Evolutionary conservation across 2,329 filamentous ascomycete genomes (phyloP), one percentile per base, ranked within the genome.

Genomic region (Phyllachora maydis): DNA sequence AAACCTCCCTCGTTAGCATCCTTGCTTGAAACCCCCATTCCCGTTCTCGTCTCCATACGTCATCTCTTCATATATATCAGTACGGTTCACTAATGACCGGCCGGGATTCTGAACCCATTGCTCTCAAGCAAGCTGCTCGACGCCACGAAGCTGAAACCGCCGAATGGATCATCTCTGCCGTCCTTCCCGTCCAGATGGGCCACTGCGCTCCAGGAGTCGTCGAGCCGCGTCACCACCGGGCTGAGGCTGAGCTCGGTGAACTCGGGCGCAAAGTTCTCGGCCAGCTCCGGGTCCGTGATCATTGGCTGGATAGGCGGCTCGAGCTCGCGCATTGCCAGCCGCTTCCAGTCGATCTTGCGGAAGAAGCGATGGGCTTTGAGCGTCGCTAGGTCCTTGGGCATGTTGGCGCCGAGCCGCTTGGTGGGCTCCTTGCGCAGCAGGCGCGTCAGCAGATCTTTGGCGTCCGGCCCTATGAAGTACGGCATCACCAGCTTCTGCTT

Each of bases 341-440:
- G 74, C 49, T 70, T 73, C 88, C 88, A 98, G 51, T 98, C 73
- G 39, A 98, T 90, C 54, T 81, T 88, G 41, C 78, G 70, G 64
- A 98, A 98, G 59, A 98, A 98, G 7, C 88, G 69, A 43, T 98
- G 88, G 32, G 72, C 71, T 59, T 91, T 91, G 51, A 98, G 76
- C 1, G 61, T 72, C 26, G 65, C 58, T 23, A 98, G 54, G 35
- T 98, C 88, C 49, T 83, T 85, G 20, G 77, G 74, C 70, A 90
- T 91, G 43, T 76, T 73, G 28, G 70, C 68, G 4, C 88, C 88
- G 1, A 98, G 65, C 10, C 88, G 70, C 53, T 95, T 93, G 39
- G 64, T 63, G 1, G 90, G 83, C 11, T 98, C 83, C 49, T 95
- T 95, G 43, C 79, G 75, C 28, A 98, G 56, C 4, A 98, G 65